phyloP scores from a whole-genome alignment of 208 protist species.

The Trypanosoma vivax region DNA sequence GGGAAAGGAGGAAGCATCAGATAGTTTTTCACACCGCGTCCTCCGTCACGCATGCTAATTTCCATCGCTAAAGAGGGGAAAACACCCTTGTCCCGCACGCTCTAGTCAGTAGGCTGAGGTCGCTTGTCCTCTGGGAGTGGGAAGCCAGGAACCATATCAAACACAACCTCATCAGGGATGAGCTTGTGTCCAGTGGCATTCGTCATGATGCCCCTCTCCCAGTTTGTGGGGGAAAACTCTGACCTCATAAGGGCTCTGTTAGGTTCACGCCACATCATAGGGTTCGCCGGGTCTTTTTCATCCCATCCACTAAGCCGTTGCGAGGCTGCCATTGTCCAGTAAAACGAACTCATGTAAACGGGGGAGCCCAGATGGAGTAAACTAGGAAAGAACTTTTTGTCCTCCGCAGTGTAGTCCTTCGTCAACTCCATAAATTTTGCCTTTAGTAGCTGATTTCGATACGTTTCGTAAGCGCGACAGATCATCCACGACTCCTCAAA shows the following conservation, averaged over 20 bases:
- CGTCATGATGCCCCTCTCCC: constrained; percentile 81
- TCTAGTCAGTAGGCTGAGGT: constrained; percentile 15
- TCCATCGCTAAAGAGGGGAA: no score
- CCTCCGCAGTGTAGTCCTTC: constrained; percentile 84
- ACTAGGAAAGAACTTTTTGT: constrained; percentile 89
- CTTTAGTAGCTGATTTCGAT: constrained; percentile 85
- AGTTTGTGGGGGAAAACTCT: constrained; percentile 86
- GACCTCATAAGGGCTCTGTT: constrained; percentile 87
- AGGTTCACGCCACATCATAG: constrained; percentile 81
- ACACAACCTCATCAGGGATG: constrained; percentile 79
- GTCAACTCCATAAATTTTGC: constrained; percentile 87
- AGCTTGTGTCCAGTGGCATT: constrained; percentile 80
- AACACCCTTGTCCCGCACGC: no score
- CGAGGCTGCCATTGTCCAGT: constrained; percentile 80
- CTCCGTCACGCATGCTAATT: no score
- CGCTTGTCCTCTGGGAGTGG: constrained; percentile 87
- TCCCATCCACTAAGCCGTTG: constrained; percentile 87
- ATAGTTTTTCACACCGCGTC: no score
- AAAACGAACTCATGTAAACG: constrained; percentile 75
- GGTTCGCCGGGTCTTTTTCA: constrained; percentile 81
- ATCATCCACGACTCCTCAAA: constrained; percentile 87
- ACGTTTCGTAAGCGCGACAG: constrained; percentile 81
- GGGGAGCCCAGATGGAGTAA: constrained; percentile 72
- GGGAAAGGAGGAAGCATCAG: no score
- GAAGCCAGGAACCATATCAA: constrained; percentile 84